Base-by-base conservation (phyloP, 2,329 filamentous ascomycete species). In the Beauveria sp. region DNA sequence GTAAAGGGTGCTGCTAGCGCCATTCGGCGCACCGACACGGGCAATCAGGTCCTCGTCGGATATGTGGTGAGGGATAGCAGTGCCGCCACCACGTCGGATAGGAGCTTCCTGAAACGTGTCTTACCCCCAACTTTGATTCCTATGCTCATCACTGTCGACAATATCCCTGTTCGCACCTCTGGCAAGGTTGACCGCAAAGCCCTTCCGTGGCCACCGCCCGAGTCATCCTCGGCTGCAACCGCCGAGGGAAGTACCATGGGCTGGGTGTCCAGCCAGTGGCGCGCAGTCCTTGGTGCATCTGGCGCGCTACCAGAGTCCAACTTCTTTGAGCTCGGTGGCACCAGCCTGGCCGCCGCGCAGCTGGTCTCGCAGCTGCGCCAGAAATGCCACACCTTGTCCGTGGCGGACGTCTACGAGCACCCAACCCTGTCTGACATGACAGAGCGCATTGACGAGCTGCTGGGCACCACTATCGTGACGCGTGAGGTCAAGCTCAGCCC, bases 171-270 rank as follows among this genome's bases (percentile, higher is more conserved):
- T 2, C 66, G 66, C 14, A 67, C 65, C 5, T 67, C 65, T 1
- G 65, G 66, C 54, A 67, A 68, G 38, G 65, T 66, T 18, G 65
- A 67, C 58, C 66, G 66, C 26, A 66, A 66, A 30, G 64, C 64
- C 2, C 58, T 67, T 1, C 60, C 60, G 20, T 62, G 60, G 60
- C 60, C 60, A 8, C 60, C 54, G 12, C 45, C 60, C 18, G 47
- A 50, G 46, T 51, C 43, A 1, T 47, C 46, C 1, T 18, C 46
- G 3, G 6, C 26, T 8, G 18, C 24, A 7, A 24, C 24, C 12
- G n/a, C 43, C 16, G 46, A 14, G 3, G n/a, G 28, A 16, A 42
- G 53, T 30, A 66, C 64, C 45, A 64, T 62, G 26, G 64, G 60
- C 4, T 67, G 66, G 66, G 62, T 67, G 22, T 62, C 64, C 26